phyloP scores from a whole-genome alignment of 1,284 basidiomycete genomes.

The Trichosporon sp. region DNA sequence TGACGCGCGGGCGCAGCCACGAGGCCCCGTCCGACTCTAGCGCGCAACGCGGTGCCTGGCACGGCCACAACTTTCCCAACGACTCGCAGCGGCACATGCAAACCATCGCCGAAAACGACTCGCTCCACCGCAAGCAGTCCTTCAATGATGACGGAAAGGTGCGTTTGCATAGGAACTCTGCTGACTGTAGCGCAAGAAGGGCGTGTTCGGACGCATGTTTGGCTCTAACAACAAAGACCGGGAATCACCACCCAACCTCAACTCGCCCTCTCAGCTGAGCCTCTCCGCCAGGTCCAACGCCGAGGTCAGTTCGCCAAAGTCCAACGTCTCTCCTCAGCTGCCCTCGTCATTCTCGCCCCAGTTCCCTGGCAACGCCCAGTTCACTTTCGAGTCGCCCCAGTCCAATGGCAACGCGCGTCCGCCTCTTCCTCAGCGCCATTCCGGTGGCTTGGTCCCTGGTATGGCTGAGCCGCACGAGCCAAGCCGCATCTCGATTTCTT shows the following conservation, averaged over 20 bases:
- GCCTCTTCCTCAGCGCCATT: constrained; percentile 27
- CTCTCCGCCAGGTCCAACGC: constrained; percentile 26
- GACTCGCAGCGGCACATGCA: constrained; percentile 35
- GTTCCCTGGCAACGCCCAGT: constrained; percentile 27
- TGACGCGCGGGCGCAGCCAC: constrained; percentile 17
- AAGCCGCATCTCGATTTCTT: constrained; percentile 17
- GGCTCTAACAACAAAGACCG: constrained; percentile 34
- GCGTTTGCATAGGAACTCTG: constrained; percentile 18
- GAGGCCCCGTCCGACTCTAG: constrained; percentile 16
- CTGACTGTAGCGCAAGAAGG: constrained; percentile 36
- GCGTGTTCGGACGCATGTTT: constrained; percentile 56
- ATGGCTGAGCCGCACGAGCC: constrained; percentile 18
- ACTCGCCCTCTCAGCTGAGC: constrained; percentile 27
- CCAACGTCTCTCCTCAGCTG: constrained; percentile 23
- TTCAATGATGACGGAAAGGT: constrained; percentile 45
- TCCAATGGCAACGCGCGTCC: constrained; percentile 25
- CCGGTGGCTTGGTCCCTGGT: constrained; percentile 18
- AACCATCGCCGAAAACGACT: constrained; percentile 38
- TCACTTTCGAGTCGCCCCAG: constrained; percentile 22
- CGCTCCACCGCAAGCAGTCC: constrained; percentile 30
- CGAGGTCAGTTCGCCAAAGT: constrained; percentile 21
- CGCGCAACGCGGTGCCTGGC: constrained; percentile 1
- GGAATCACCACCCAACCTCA: constrained; percentile 21
- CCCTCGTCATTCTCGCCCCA: constrained; percentile 24
- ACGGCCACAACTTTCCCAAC: constrained; percentile 20